These are phyloP conservation scores for Mycena indigotica DNA, from an alignment of 768 basidiomycete genomes.

Conservation along the genomic window DNA sequence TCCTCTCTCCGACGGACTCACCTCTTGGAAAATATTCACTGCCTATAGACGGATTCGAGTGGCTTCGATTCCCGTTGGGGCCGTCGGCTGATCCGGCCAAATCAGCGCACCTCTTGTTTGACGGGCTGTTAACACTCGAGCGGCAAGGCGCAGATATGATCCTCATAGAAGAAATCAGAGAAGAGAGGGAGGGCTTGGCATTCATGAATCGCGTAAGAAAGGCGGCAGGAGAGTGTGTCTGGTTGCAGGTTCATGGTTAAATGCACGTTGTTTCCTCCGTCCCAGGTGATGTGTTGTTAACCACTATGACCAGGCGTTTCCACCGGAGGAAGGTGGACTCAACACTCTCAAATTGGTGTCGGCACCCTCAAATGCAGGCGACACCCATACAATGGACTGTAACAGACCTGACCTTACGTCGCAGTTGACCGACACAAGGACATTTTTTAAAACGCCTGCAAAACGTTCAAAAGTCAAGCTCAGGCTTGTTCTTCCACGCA, in stretches of 20 bases:
- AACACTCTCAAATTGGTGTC: neutral
- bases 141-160: constrained; percentile 76
- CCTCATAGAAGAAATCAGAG: constrained; percentile 79
- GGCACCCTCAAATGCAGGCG: neutral
- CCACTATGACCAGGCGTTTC: no score
- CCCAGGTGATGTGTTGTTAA: no score
- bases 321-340: no score
- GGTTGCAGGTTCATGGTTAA: constrained; percentile 28
- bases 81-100: constrained; percentile 58
- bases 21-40: constrained; percentile 39
- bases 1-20: constrained; percentile 67
- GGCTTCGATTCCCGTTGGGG: constrained; percentile 58
- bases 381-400: no score
- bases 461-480: no score
- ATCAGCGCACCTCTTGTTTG: constrained; percentile 82
- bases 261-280: neutral
- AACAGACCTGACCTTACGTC: no score
- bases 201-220: constrained; percentile 94
- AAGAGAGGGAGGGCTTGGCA: constrained; percentile 83
- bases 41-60: constrained; percentile 45
- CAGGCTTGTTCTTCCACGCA: no score
- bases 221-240: constrained; percentile 68
- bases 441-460: no score
- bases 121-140: constrained; percentile 84
- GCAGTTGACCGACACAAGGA: no score